Evolutionary conservation across 805 yeast genomes (phyloP).

Genomic region (Candida rishiriensis): DNA sequence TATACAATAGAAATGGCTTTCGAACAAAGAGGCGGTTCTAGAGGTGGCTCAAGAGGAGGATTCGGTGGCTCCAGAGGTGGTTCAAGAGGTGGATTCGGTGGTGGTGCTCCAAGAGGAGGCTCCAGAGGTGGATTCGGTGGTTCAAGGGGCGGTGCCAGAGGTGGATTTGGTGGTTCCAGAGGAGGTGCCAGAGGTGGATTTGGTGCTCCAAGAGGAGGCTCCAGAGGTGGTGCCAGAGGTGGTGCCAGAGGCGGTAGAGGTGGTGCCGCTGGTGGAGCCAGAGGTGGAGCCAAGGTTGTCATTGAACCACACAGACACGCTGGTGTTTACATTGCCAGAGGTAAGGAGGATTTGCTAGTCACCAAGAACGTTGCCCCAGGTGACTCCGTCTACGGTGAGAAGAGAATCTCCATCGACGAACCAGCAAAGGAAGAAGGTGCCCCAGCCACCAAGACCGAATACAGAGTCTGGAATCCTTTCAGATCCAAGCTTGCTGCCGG

Average conservation of each 20-base stretch:
- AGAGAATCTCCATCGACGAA: slow-evolving; percentile 90
- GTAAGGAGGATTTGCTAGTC: slow-evolving; percentile 96
- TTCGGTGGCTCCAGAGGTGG: slow-evolving; percentile 30
- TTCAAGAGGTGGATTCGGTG: slow-evolving; percentile 44
- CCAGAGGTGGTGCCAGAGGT: slow-evolving; percentile 51
- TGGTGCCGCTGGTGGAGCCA: slow-evolving; percentile 75
- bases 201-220: slow-evolving; percentile 45
- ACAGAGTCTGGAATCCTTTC: slow-evolving; percentile 99
- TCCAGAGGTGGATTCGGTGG: slow-evolving; percentile 36
- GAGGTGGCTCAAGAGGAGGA: slow-evolving; percentile 34
- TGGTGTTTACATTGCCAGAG: slow-evolving; percentile 98
- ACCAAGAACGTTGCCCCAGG: slow-evolving; percentile 98
- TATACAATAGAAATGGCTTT: slow-evolving; percentile 51
- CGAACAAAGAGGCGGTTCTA: slow-evolving; percentile 44
- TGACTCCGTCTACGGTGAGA: slow-evolving; percentile 97
- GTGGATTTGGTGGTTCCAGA: slow-evolving; percentile 45
- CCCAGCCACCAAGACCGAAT: slow-evolving; percentile 91
- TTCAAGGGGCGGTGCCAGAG: slow-evolving; percentile 37
- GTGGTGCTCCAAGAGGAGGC: slow-evolving; percentile 46
- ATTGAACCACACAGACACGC: slow-evolving; percentile 99
- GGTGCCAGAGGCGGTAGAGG: slow-evolving; percentile 59
- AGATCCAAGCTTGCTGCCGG: slow-evolving; percentile 99
- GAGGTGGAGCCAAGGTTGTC: slow-evolving; percentile 93
- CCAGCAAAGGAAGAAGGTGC: slow-evolving; percentile 85
- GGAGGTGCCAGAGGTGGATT: slow-evolving; percentile 51